These are phyloP conservation scores for Yamadazyma triangularis DNA, from an alignment of 1,139 yeast genomes.

Conservation along the genomic window DNA sequence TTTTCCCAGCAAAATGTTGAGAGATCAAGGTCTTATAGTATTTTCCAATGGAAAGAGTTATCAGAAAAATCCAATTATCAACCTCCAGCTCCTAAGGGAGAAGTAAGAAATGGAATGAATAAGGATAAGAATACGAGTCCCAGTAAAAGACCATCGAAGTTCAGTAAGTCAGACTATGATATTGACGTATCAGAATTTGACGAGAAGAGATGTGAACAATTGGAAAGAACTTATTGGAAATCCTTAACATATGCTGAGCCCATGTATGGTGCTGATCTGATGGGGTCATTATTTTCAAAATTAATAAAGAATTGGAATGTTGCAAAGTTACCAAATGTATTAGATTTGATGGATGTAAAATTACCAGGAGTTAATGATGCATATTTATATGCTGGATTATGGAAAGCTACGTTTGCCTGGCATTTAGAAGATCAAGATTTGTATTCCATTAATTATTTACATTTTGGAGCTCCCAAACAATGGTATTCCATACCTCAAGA, in stretches of 20 bases:
- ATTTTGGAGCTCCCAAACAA: slow-evolving; percentile 89
- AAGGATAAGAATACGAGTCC: slow-evolving; percentile 4
- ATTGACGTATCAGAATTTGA: slow-evolving; percentile 54
- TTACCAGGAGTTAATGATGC: slow-evolving; percentile 86
- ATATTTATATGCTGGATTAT: slow-evolving; percentile 78
- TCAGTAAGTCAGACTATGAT: slow-evolving; percentile 21
- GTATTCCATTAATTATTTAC: slow-evolving; percentile 77
- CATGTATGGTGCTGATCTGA: slow-evolving; percentile 82
- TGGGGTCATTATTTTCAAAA: slow-evolving; percentile 65
- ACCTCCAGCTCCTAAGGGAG: slow-evolving; percentile 58
- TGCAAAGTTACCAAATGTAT: slow-evolving; percentile 65
- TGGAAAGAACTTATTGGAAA: slow-evolving; percentile 75
- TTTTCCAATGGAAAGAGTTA: slow-evolving; percentile 69
- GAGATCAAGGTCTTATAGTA: slow-evolving; percentile 55
- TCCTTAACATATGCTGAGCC: slow-evolving; percentile 73
- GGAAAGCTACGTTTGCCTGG: slow-evolving; percentile 93
- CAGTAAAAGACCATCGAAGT: slow-evolving; percentile 3
- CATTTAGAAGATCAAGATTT: slow-evolving; percentile 87
- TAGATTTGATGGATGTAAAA: slow-evolving; percentile 59
- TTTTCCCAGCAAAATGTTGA: slow-evolving; percentile 71
- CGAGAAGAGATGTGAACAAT: slow-evolving; percentile 53
- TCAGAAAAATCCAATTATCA: slow-evolving; percentile 53
- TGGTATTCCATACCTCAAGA: slow-evolving; percentile 85
- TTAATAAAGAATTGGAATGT: slow-evolving; percentile 66
- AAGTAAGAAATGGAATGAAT: slow-evolving; percentile 7